Conservation (phyloP, 1,284 basidiomycete species). For the Puccinia horiana region DNA sequence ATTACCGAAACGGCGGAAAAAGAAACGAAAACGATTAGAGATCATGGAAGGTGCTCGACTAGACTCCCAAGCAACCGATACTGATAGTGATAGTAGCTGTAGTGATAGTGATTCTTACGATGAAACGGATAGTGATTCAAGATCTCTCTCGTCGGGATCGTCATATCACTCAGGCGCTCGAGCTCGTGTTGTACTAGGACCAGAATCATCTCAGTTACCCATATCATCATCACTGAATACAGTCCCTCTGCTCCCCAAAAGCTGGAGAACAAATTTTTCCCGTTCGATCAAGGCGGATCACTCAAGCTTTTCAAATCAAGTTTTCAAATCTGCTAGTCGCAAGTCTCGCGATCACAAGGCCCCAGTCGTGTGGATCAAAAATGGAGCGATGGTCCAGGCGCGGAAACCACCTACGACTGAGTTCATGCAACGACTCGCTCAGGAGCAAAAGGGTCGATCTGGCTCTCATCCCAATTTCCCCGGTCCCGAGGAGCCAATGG, state of each 20-base stretch:
- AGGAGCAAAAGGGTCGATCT: conserved; percentile 24
- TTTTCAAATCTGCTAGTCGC: neutral
- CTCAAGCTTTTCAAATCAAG: neutral
- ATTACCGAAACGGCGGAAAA: conserved; percentile 28
- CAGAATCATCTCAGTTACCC: conserved; percentile 21
- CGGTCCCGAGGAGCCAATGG: neutral
- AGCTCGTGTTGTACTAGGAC: conserved; percentile 4
- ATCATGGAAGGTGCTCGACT: conserved; percentile 13
- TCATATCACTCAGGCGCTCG: conserved; percentile 9
- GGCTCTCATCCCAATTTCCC: neutral
- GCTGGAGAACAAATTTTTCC: conserved; percentile 29
- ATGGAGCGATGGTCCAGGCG: conserved; percentile 42
- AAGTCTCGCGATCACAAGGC: conserved; percentile 12
- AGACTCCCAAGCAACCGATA: conserved; percentile 34
- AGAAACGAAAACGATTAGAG: conserved; percentile 46
- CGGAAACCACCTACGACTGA: conserved; percentile 42
- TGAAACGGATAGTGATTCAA: conserved; percentile 22
- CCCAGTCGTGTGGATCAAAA: conserved; percentile 43
- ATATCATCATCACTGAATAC: conserved; percentile 19
- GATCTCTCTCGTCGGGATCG: conserved; percentile 20
- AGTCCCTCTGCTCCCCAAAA: conserved; percentile 18
- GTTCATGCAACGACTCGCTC: conserved; percentile 41
- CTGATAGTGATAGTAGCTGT: conserved; percentile 43
- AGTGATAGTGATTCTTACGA: conserved; percentile 34
- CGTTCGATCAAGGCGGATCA: neutral